Evolutionary conservation across 805 yeast genomes (phyloP), one percentile per base, ranked within the genome.

Genomic region (Yarrowia osloensis): DNA sequence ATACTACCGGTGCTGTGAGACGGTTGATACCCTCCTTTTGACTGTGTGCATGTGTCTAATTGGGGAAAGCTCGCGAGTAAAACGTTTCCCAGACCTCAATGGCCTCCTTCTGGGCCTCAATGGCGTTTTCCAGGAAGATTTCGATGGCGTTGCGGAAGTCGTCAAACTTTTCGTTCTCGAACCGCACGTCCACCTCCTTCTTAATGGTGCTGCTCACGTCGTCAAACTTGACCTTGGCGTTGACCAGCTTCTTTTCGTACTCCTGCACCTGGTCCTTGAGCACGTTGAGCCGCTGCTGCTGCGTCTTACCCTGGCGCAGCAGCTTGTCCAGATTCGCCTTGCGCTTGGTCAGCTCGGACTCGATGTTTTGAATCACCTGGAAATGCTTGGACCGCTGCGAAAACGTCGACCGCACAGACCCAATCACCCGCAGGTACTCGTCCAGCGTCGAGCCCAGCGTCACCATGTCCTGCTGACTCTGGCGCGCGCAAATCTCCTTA

Each of bases 81-180:
- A 94, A 95, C 0, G 81, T 79, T 70, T 79, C 82, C 82, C 82
- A 79, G 24, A 77, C 69, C 72, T 79, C 82, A 49, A 79, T 79
- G 11, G 80, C 86, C 75, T 92, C 97, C 78, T 95, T 95, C 77
- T 95, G 99, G 35, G 92, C 83, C 77, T 95, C 99, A 66, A 93
- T 89, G 26, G 95, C 85, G 65, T 95, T 86, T 76, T 95, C 98
- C 74, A 96, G 84, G 73, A 87, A 93, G 13, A 94, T 88, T 77
- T 95, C 99, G 65, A 94, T 90, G 69, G 92, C 85, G 73, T 90
- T 90, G 74, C 97, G 85, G 77, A 94, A 91, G 72, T 93, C 98
- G 42, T 84, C 86, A 39, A 91, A 83, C 72, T 88, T 89, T 67
- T 89, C 94, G 50, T 81, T 79, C 37, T 91, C 97, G 74, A 93